Percentiles rank a stretch among this genome's conserved stretches.
Conservation (phyloP, 192 early-diverging fungal genomes). For the Funneliformis geosporum region DNA sequence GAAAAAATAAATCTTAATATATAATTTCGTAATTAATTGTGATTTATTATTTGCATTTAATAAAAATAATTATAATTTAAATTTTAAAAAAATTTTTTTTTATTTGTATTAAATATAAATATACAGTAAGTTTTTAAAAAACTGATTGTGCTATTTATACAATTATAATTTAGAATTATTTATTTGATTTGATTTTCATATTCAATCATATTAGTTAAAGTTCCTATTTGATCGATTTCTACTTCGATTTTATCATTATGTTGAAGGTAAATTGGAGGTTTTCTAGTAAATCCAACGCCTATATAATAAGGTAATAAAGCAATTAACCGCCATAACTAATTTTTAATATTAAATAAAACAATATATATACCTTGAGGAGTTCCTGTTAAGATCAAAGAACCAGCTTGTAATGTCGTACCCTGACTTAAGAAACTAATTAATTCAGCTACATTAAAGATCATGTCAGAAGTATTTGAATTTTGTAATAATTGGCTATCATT, state of each 20-base stretch:
- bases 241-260: conserved; percentile 52
- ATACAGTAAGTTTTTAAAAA: no score
- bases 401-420: conserved; percentile 59
- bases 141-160: no score
- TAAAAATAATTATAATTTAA: no score
- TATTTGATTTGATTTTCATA: conserved; percentile 46
- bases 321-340: conserved; percentile 1
- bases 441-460: conserved; percentile 58
- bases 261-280: conserved; percentile 56
- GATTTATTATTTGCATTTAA: no score
- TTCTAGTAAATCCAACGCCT: conserved; percentile 53
- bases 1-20: no score
- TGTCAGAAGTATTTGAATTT: conserved; percentile 52
- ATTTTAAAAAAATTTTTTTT: no score
- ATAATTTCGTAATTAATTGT: no score
- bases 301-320: conserved; percentile 22
- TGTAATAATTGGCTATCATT: conserved; percentile 50
- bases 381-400: conserved; percentile 57
- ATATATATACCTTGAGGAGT: conserved; percentile 38
- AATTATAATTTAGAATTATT: background rate
- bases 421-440: conserved; percentile 62
- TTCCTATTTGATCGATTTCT: conserved; percentile 57
- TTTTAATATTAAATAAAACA: conserved; percentile 2
- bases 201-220: conserved; percentile 46
- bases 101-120: no score